A percentile compares a stretch with the other conserved stretches of the same genome.
phyloP scores from a whole-genome alignment of 2,329 filamentous ascomycete species.

The Pezicula carpinea region DNA sequence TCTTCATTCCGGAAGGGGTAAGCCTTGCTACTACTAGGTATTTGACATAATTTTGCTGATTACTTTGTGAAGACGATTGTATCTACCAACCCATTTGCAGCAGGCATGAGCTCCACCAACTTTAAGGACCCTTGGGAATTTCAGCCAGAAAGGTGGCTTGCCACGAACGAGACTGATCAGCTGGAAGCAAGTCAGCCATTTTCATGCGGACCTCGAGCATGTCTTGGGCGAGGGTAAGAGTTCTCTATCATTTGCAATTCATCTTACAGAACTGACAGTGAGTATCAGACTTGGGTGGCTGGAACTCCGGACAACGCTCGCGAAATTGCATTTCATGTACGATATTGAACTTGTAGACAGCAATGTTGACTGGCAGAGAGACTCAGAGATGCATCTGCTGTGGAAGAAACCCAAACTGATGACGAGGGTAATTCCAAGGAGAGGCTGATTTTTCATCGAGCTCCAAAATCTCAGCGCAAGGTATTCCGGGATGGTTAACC shows the following conservation, averaged over 20 bases:
- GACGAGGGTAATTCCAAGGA: neutral
- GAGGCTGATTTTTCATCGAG: too few species aligned
- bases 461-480: too few species aligned
- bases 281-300: slow-evolving; percentile 3
- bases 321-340: slow-evolving; percentile 17
- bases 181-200: slow-evolving; percentile 26
- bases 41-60: slow-evolving; percentile 14
- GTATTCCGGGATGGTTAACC: too few species aligned
- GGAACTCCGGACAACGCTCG: slow-evolving; percentile 17
- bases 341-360: slow-evolving; percentile 7
- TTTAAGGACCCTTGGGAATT: slow-evolving; percentile 20
- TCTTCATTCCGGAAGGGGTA: slow-evolving; percentile 3
- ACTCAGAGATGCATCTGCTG: slow-evolving; percentile 18
- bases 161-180: slow-evolving; percentile 25
- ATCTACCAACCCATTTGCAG: slow-evolving; percentile 28
- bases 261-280: neutral
- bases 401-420: slow-evolving; percentile 19
- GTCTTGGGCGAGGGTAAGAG: slow-evolving; percentile 25
- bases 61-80: slow-evolving; percentile 29
- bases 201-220: slow-evolving; percentile 30
- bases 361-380: slow-evolving; percentile 20
- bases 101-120: slow-evolving; percentile 27
- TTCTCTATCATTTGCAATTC: neutral
- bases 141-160: slow-evolving; percentile 35
- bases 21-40: neutral